Percentiles rank a stretch among this genome's conserved stretches.
Evolutionary conservation across 2,329 filamentous ascomycete genomes (phyloP).

Genomic region (Colletotrichum sp.): DNA sequence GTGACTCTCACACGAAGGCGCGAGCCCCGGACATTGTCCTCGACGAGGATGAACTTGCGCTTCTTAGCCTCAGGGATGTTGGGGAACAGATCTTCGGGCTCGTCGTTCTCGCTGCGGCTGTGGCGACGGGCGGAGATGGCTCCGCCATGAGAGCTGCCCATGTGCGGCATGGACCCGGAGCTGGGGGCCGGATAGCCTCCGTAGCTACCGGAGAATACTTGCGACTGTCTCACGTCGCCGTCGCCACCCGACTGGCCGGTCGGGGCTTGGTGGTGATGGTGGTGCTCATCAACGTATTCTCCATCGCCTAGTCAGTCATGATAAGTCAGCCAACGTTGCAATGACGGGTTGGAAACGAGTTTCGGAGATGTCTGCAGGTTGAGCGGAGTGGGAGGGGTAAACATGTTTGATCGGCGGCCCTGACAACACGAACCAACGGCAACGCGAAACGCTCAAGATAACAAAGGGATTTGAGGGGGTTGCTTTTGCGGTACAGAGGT

Average conservation of each 20-base stretch:
- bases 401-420: constrained; percentile 21
- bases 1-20: constrained; percentile 89
- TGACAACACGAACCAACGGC: constrained; percentile 5
- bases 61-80: constrained; percentile 89
- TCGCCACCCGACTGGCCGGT: constrained; percentile 55
- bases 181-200: constrained; percentile 59
- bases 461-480: constrained; percentile 7
- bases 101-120: constrained; percentile 56
- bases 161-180: constrained; percentile 67
- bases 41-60: constrained; percentile 95
- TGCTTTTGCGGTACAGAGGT: constrained; percentile 12
- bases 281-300: constrained; percentile 67
- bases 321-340: constrained; percentile 27
- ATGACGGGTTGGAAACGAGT: constrained; percentile 9
- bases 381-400: constrained; percentile 16
- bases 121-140: constrained; percentile 41
- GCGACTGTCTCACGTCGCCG: constrained; percentile 74
- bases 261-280: constrained; percentile 70
- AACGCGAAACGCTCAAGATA: constrained; percentile 16
- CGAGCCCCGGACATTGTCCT: constrained; percentile 82
- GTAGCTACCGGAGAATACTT: constrained; percentile 73
- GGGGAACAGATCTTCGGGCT: constrained; percentile 78
- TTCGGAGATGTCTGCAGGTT: constrained; percentile 7
- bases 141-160: constrained; percentile 41
- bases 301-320: constrained; percentile 56